A percentile compares a stretch with the other conserved stretches of the same genome.
Evolutionary conservation across 306 rosid species (phyloP).

Genomic region (Prinsepia uniflora): DNA sequence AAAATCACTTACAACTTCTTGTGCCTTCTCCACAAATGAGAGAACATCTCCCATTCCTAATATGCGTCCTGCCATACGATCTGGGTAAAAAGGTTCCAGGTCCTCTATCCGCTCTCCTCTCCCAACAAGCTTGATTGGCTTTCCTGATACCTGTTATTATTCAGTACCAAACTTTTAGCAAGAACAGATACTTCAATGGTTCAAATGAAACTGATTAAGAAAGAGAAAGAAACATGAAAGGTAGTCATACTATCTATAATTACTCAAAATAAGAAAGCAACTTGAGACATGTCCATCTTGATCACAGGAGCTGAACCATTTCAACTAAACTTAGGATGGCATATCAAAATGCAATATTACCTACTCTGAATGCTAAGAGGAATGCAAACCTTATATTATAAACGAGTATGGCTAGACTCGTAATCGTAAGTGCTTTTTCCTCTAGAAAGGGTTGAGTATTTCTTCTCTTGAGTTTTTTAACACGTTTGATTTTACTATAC

Average conservation of each 20-base stretch:
- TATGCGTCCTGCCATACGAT: slow-evolving; percentile 98
- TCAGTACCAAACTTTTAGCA: neutral
- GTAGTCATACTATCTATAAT: neutral
- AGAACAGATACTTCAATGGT: neutral
- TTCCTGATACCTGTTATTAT: slow-evolving; percentile 81
- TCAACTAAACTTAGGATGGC: neutral
- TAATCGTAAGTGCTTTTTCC: neutral
- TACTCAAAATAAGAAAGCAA: neutral
- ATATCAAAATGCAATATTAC: neutral
- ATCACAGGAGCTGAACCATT: slow-evolving; percentile 1
- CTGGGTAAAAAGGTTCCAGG: slow-evolving; percentile 98
- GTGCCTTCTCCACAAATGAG: slow-evolving; percentile 97
- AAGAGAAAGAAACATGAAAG: neutral
- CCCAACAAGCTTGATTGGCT: slow-evolving; percentile 97
- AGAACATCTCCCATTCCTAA: slow-evolving; percentile 99
- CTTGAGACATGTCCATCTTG: neutral
- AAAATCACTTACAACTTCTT: slow-evolving; percentile 75
- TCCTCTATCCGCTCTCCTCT: slow-evolving; percentile 98
- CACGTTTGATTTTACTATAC: neutral
- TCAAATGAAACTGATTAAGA: neutral
- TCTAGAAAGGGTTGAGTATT: slow-evolving; percentile 5
- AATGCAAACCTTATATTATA: neutral
- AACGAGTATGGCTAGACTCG: neutral
- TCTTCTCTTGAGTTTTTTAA: neutral
- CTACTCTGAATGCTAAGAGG: neutral